These are phyloP conservation scores for Wickerhamiella azymoides DNA, from an alignment of 805 yeast species.

Conservation along the genomic window DNA sequence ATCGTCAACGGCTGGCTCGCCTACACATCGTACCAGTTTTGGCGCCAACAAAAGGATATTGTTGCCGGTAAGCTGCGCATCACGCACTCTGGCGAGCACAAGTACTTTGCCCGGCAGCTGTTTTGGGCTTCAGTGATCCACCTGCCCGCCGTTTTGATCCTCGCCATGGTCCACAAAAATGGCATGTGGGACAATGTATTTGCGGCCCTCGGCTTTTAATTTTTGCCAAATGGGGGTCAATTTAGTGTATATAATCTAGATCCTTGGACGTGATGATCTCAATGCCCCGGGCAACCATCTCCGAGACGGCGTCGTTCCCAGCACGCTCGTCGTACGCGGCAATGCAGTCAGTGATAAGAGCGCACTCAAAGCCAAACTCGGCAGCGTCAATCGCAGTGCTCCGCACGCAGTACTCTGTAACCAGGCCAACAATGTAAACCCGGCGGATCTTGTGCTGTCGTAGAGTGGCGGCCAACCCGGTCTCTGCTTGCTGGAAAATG, in stretches of 20 bases:
- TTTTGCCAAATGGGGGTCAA: no score
- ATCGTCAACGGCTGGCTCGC: constrained; percentile 77
- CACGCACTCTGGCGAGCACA: constrained; percentile 26
- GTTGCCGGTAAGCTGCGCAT: constrained; percentile 11
- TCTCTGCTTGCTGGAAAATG: constrained; percentile 55
- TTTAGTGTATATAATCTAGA: neutral
- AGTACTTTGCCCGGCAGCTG: constrained; percentile 60
- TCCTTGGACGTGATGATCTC: neutral
- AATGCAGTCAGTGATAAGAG: constrained; percentile 43
- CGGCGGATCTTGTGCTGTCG: constrained; percentile 35
- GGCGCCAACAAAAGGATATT: constrained; percentile 55
- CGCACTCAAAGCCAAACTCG: constrained; percentile 46
- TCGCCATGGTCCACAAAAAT: constrained; percentile 89
- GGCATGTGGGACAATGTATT: constrained; percentile 81
- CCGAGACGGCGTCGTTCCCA: constrained; percentile 28
- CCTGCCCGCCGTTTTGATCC: constrained; percentile 71
- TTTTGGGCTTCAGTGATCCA: constrained; percentile 96
- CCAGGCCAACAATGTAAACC: constrained; percentile 68
- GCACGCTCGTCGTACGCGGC: constrained; percentile 25
- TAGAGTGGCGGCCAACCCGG: constrained; percentile 46
- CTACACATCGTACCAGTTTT: constrained; percentile 64
- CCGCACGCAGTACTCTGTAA: constrained; percentile 76
- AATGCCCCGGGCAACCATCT: neutral
- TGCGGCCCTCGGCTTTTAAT: constrained; percentile 1
- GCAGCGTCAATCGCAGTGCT: constrained; percentile 62